A percentile compares a stretch with the other conserved stretches of the same genome.
Evolutionary conservation across 2,329 filamentous ascomycete species (phyloP).

Genomic region (Fusarium nygamai): DNA sequence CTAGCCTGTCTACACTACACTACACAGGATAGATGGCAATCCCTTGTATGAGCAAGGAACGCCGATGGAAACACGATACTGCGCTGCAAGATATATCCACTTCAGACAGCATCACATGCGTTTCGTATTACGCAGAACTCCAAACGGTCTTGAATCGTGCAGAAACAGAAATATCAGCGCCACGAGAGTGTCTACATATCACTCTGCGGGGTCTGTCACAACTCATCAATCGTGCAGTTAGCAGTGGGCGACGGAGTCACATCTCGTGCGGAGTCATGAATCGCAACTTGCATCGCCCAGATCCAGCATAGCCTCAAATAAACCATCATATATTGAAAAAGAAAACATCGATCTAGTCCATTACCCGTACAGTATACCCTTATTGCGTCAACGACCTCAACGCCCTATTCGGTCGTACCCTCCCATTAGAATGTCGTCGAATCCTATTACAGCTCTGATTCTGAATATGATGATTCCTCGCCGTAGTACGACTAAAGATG

Average conservation of each 20-base stretch:
- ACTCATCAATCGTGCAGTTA: not conserved
- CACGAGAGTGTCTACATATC: not conserved
- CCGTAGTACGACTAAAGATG: not conserved
- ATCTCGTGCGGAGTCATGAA: not conserved
- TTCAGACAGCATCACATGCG: not conserved
- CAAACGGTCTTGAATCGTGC: not conserved
- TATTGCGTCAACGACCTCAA: not conserved
- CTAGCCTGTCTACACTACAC: accelerated
- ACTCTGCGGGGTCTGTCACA: not conserved
- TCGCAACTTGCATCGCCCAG: not conserved
- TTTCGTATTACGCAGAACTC: not conserved
- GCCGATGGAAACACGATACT: accelerated
- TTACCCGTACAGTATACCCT: no score
- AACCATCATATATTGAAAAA: not conserved
- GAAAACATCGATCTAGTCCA: not conserved
- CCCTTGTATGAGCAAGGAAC: not conserved
- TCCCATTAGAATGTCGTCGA: not conserved
- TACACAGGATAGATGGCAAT: not conserved
- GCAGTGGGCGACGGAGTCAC: not conserved
- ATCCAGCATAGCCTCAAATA: not conserved
- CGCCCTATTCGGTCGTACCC: not conserved
- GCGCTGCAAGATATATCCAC: not conserved
- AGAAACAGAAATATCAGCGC: no score
- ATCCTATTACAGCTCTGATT: conserved; percentile 1
- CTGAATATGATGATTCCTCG: conserved; percentile 1